A percentile compares a stretch with the other conserved stretches of the same genome.
phyloP scores from a whole-genome alignment of 805 yeast species.

The Metschnikowia cubensis region DNA sequence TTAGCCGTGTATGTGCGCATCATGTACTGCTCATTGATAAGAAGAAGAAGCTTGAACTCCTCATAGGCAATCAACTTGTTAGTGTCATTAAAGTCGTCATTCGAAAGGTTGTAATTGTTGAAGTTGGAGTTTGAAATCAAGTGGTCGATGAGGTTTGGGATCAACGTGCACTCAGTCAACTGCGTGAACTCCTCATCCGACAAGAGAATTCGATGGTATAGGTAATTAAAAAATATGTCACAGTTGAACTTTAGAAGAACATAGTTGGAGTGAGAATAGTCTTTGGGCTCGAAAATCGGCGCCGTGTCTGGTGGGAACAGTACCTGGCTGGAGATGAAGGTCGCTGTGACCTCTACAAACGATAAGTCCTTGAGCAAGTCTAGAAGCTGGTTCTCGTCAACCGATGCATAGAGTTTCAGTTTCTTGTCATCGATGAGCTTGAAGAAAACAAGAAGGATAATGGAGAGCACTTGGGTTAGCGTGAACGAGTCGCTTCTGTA shows the following conservation, averaged over 20 bases:
- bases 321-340: constrained; percentile 29
- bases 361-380: constrained; percentile 55
- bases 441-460: constrained; percentile 29
- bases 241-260: constrained; percentile 36
- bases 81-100: constrained; percentile 34
- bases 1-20: constrained; percentile 43
- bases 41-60: constrained; percentile 65
- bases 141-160: constrained; percentile 27
- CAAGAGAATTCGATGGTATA: constrained; percentile 33
- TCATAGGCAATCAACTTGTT: constrained; percentile 53
- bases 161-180: constrained; percentile 24
- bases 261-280: constrained; percentile 22
- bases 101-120: constrained; percentile 30
- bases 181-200: constrained; percentile 31
- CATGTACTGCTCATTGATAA: constrained; percentile 86
- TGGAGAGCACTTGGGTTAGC: constrained; percentile 34
- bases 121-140: constrained; percentile 32
- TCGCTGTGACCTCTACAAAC: constrained; percentile 40
- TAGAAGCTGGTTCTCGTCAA: constrained; percentile 15
- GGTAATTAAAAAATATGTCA: constrained; percentile 40
- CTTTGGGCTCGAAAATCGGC: neutral
- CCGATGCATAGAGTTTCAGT: constrained; percentile 17
- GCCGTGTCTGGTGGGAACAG: constrained; percentile 9
- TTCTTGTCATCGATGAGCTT: constrained; percentile 27
- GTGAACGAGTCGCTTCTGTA: constrained; percentile 16